Percentiles rank a stretch among this genome's conserved stretches.
Conservation (phyloP, 108 stramenopile genomes). For the Stephanodiscus minutulus region DNA sequence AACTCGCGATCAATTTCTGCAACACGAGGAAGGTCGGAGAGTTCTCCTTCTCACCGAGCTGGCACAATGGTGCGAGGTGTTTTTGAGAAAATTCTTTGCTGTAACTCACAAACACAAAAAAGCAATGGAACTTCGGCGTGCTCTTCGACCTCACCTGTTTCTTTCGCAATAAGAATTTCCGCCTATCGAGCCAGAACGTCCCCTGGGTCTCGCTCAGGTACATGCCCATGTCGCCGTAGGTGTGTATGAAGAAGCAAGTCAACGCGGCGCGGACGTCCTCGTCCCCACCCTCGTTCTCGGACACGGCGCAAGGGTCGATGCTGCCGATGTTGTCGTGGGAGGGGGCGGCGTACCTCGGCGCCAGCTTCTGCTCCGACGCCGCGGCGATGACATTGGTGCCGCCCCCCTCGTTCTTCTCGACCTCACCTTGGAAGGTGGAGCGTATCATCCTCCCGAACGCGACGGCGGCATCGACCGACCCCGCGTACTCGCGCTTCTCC, state of each 20-base stretch:
- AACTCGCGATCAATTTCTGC: slow-evolving; percentile 69
- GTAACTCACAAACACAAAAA: no score
- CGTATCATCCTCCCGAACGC: slow-evolving; percentile 37
- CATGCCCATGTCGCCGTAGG: slow-evolving; percentile 84
- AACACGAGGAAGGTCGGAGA: slow-evolving; percentile 74
- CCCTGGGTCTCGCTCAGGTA: slow-evolving; percentile 44
- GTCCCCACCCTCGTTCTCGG: slow-evolving; percentile 74
- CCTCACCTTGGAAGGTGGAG: slow-evolving; percentile 7
- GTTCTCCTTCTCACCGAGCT: slow-evolving; percentile 68
- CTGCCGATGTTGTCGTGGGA: slow-evolving; percentile 51
- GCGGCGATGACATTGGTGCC: neutral
- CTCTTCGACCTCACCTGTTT: no score
- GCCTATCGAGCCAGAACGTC: slow-evolving; percentile 62
- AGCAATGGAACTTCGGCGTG: no score
- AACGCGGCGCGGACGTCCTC: slow-evolving; percentile 79
- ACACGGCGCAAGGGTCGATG: slow-evolving; percentile 54
- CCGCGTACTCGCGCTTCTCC: slow-evolving; percentile 32
- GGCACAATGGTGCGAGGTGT: no score
- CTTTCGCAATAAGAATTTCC: slow-evolving; percentile 75
- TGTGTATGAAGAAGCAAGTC: slow-evolving; percentile 72
- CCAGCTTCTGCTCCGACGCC: no score
- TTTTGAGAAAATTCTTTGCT: no score
- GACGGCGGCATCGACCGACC: slow-evolving; percentile 42
- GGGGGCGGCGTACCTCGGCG: slow-evolving; percentile 33
- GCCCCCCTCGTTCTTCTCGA: slow-evolving; percentile 14